Evolutionary conservation across 2,329 filamentous ascomycete species (phyloP).

Genomic region (Monilinia fructigena): DNA sequence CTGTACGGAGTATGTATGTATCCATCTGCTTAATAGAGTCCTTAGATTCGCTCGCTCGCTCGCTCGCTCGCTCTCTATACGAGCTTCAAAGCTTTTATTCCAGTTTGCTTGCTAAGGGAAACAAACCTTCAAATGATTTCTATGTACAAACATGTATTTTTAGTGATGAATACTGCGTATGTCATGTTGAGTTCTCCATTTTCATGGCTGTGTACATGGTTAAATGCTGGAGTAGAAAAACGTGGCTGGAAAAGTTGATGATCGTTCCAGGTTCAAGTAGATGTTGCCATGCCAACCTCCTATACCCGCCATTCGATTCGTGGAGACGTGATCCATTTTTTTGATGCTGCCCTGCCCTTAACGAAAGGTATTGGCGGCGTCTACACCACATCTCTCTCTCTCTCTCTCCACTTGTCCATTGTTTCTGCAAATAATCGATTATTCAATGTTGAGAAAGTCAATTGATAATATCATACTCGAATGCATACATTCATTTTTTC

Average conservation of each 20-base stretch:
- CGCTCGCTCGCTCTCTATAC: no score
- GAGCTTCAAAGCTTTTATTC: no score
- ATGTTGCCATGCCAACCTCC: background rate
- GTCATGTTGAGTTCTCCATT: no score
- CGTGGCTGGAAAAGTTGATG: constrained; percentile 3
- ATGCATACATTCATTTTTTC: background rate
- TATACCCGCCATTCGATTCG: constrained; percentile 17
- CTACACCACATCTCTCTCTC: background rate
- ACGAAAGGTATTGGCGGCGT: background rate
- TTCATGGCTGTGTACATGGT: background rate
- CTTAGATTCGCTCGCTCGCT: no score
- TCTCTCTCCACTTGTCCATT: background rate
- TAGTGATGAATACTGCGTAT: no score
- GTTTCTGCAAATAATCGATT: background rate
- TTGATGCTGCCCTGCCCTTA: constrained; percentile 3
- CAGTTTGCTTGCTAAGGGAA: no score
- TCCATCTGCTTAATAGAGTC: no score
- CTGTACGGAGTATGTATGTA: no score
- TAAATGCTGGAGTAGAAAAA: background rate
- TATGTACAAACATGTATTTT: no score
- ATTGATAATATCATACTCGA: background rate
- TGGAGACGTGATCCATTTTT: constrained; percentile 16
- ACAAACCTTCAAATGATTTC: no score
- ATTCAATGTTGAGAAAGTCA: background rate
- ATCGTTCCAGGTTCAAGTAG: background rate